A percentile compares a stretch with the other conserved stretches of the same genome.
Conservation (phyloP, 805 yeast species). For the fission yeast (Schizosaccharomyces pombe) region DNA sequence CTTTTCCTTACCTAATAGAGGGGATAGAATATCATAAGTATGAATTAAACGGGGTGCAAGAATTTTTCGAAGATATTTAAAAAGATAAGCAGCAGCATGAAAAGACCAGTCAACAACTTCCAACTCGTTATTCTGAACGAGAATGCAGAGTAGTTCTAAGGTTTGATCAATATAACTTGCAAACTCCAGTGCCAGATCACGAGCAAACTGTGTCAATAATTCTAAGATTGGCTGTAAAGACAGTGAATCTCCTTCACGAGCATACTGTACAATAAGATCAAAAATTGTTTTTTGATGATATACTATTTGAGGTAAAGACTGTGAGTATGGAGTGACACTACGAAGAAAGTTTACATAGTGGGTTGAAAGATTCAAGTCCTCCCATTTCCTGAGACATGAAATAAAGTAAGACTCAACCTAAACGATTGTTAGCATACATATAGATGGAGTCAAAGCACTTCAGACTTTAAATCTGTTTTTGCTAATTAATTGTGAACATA, state of each 20-base stretch:
- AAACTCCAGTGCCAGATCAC: conserved; percentile 81
- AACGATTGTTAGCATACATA: background rate
- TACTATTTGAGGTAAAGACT: conserved; percentile 59
- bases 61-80: conserved; percentile 57
- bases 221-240: conserved; percentile 68
- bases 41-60: conserved; percentile 40
- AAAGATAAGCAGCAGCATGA: conserved; percentile 63
- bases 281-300: conserved; percentile 46
- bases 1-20: conserved; percentile 24
- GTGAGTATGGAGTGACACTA: conserved; percentile 29
- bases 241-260: conserved; percentile 35
- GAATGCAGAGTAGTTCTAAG: conserved; percentile 25
- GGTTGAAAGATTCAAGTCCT: conserved; percentile 58
- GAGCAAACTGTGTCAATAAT: conserved; percentile 60
- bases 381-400: conserved; percentile 66
- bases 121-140: conserved; percentile 32
- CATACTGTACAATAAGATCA: conserved; percentile 24
- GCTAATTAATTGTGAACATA: conserved; percentile 6
- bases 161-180: conserved; percentile 39
- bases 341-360: conserved; percentile 41
- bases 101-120: conserved; percentile 54
- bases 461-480: too few relatives aligned
- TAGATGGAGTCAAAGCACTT: too few relatives aligned
- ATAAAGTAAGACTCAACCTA: conserved; percentile 34
- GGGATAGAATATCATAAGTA: conserved; percentile 29